Percentiles rank a stretch among this genome's conserved stretches.
phyloP scores from a whole-genome alignment of 1,139 yeast genomes.

The Scheffersomyces stambukii region DNA sequence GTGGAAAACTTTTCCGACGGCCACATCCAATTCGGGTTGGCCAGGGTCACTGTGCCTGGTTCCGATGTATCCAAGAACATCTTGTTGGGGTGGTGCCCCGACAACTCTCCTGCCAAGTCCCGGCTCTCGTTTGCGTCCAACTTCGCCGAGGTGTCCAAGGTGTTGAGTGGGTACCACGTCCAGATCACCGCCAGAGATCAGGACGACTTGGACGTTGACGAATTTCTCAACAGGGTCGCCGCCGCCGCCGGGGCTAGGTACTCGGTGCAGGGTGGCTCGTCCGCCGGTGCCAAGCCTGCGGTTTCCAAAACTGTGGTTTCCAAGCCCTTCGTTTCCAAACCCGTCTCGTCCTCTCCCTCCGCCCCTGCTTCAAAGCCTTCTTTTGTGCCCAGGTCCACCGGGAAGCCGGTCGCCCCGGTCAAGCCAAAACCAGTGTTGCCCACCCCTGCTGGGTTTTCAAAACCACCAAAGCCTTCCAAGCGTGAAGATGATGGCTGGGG shows the following conservation, averaged over 20 bases:
- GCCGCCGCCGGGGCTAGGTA: conserved; percentile 97
- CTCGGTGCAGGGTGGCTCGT: conserved; percentile 48
- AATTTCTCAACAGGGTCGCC: conserved; percentile 69
- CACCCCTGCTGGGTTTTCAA: conserved; percentile 6
- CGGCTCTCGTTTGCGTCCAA: conserved; percentile 73
- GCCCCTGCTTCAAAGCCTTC: conserved; percentile 20
- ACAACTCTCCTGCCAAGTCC: conserved; percentile 71
- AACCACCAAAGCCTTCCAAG: conserved; percentile 6
- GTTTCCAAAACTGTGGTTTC: conserved; percentile 9
- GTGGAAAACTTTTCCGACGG: conserved; percentile 82
- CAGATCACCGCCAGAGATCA: conserved; percentile 95
- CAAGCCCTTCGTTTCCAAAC: conserved; percentile 18
- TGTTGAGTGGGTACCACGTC: conserved; percentile 81
- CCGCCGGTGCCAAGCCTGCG: conserved; percentile 11
- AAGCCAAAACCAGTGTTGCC: conserved; percentile 20
- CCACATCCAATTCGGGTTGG: conserved; percentile 85
- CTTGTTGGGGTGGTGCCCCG: conserved; percentile 92
- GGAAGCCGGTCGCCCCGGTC: conserved; percentile 32
- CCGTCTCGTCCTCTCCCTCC: conserved; percentile 18
- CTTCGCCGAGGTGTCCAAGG: conserved; percentile 67
- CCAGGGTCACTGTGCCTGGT: conserved; percentile 84
- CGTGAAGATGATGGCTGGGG: conserved; percentile 63
- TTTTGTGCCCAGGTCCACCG: conserved; percentile 36
- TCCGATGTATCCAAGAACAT: conserved; percentile 82
- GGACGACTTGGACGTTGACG: conserved; percentile 81